Percentiles rank a stretch among this genome's conserved stretches.
These are phyloP conservation scores for Botryotinia globosa DNA, from an alignment of 2,329 filamentous ascomycete genomes.

Conservation along the genomic window DNA sequence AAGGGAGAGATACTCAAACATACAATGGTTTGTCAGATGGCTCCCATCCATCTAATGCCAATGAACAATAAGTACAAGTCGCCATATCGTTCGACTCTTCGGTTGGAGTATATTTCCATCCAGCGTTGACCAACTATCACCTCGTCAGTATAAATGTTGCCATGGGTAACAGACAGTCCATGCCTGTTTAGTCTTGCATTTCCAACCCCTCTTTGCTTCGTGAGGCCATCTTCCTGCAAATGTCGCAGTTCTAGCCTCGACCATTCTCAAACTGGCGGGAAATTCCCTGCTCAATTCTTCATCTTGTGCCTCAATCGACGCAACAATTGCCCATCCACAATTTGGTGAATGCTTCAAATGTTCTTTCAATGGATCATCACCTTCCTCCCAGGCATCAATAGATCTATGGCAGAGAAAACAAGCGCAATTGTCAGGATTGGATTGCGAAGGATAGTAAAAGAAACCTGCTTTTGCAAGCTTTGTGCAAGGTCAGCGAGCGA, in stretches of 20 bases:
- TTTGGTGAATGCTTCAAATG: slow-evolving; percentile 78
- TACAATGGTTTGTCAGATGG: slow-evolving; percentile 83
- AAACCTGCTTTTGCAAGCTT: slow-evolving; percentile 91
- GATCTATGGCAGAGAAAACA: slow-evolving; percentile 85
- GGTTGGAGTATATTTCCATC: slow-evolving; percentile 90
- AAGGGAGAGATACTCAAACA: slow-evolving; percentile 39
- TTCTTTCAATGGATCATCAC: slow-evolving; percentile 79
- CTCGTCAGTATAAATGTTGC: slow-evolving; percentile 28
- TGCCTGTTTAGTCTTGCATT: slow-evolving; percentile 85
- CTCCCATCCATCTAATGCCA: slow-evolving; percentile 94
- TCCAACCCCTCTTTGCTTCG: slow-evolving; percentile 82
- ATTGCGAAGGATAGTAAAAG: slow-evolving; percentile 74
- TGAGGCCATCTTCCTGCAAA: slow-evolving; percentile 88
- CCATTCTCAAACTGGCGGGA: slow-evolving; percentile 68
- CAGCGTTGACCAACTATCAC: slow-evolving; percentile 76
- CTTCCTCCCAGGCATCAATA: slow-evolving; percentile 87
- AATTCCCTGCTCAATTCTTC: slow-evolving; percentile 67
- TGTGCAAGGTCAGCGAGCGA: not conserved
- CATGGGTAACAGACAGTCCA: slow-evolving; percentile 24
- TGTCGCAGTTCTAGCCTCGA: slow-evolving; percentile 75
- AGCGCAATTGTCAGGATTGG: slow-evolving; percentile 79
- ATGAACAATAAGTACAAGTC: slow-evolving; percentile 84
- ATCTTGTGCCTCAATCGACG: slow-evolving; percentile 58
- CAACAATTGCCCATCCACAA: slow-evolving; percentile 84
- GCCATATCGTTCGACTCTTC: slow-evolving; percentile 83